phyloP scores from a whole-genome alignment of 495 filamentous ascomycete species.

The Saxophila tyrrhenica region DNA sequence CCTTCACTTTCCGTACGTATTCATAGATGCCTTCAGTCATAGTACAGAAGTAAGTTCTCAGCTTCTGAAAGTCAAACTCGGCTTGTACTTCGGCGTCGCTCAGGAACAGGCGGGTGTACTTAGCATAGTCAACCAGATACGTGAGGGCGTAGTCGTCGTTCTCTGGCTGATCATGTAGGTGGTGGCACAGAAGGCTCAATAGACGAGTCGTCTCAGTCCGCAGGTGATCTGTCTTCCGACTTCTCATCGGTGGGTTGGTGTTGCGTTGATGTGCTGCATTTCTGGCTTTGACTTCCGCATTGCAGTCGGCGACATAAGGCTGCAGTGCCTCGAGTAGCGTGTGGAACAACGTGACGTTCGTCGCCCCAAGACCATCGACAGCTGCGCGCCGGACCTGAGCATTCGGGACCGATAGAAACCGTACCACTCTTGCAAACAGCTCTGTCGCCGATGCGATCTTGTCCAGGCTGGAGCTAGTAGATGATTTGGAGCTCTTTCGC shows the following conservation, averaged over 20 bases:
- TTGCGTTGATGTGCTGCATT: slow-evolving; percentile 65
- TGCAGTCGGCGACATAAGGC: slow-evolving; percentile 65
- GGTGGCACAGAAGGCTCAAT: slow-evolving; percentile 87
- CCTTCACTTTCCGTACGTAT: slow-evolving; percentile 74
- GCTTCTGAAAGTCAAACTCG: slow-evolving; percentile 89
- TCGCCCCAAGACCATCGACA: slow-evolving; percentile 84
- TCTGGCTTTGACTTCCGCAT: slow-evolving; percentile 78
- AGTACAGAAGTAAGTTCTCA: slow-evolving; percentile 87
- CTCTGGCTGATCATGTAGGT: slow-evolving; percentile 65
- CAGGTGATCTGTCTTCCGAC: slow-evolving; percentile 68
- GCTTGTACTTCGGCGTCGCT: slow-evolving; percentile 90
- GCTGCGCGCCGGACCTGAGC: slow-evolving; percentile 75
- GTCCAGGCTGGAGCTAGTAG: slow-evolving; percentile 49
- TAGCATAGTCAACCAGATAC: slow-evolving; percentile 81
- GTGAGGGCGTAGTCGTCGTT: slow-evolving; percentile 86
- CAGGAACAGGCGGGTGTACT: slow-evolving; percentile 83
- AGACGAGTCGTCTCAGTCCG: slow-evolving; percentile 92
- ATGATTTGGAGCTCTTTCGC: slow-evolving; percentile 70
- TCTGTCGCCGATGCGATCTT: slow-evolving; percentile 80
- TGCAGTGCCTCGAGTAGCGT: slow-evolving; percentile 84
- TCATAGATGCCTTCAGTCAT: slow-evolving; percentile 88
- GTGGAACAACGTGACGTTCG: slow-evolving; percentile 90
- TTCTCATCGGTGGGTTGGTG: slow-evolving; percentile 62
- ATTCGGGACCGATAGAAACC: slow-evolving; percentile 65
- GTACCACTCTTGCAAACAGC: slow-evolving; percentile 83